Evolutionary conservation across 1,139 yeast genomes (phyloP).

Genomic region (Blastobotrys serpentis): DNA sequence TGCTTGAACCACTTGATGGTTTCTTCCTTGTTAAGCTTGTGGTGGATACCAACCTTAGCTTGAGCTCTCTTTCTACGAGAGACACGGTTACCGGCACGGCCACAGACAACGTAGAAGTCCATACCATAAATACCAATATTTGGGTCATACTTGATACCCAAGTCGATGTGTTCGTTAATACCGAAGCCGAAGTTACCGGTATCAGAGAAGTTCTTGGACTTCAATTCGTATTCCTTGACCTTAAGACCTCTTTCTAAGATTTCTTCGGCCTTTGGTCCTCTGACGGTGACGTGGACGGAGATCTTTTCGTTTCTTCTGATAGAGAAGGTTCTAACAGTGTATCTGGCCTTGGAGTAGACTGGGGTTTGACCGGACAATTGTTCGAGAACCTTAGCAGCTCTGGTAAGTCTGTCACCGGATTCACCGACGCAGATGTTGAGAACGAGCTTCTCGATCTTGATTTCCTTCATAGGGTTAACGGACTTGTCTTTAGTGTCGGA

Average conservation of each 20-base stretch:
- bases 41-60: slow-evolving; percentile 86
- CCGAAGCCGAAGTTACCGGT: slow-evolving; percentile 99
- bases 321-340: slow-evolving; percentile 99
- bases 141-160: slow-evolving; percentile 99
- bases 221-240: slow-evolving; percentile 99
- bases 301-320: slow-evolving; percentile 99
- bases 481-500: slow-evolving; percentile 37
- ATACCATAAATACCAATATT: slow-evolving; percentile 99
- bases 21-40: slow-evolving; percentile 91
- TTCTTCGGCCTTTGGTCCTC: slow-evolving; percentile 99
- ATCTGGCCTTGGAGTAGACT: slow-evolving; percentile 99
- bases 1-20: slow-evolving; percentile 99
- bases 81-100: slow-evolving; percentile 99
- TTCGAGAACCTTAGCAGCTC: slow-evolving; percentile 99
- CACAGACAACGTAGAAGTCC: slow-evolving; percentile 99
- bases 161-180: slow-evolving; percentile 98
- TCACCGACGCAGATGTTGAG: slow-evolving; percentile 99
- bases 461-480: slow-evolving; percentile 91
- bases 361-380: slow-evolving; percentile 99
- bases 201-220: slow-evolving; percentile 89
- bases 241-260: slow-evolving; percentile 99
- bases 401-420: slow-evolving; percentile 99
- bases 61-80: slow-evolving; percentile 98
- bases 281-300: slow-evolving; percentile 98
- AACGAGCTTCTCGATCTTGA: slow-evolving; percentile 98